Evolutionary conservation across 23 red algal species (phyloP).

Genomic region (Chondrus crispus): DNA sequence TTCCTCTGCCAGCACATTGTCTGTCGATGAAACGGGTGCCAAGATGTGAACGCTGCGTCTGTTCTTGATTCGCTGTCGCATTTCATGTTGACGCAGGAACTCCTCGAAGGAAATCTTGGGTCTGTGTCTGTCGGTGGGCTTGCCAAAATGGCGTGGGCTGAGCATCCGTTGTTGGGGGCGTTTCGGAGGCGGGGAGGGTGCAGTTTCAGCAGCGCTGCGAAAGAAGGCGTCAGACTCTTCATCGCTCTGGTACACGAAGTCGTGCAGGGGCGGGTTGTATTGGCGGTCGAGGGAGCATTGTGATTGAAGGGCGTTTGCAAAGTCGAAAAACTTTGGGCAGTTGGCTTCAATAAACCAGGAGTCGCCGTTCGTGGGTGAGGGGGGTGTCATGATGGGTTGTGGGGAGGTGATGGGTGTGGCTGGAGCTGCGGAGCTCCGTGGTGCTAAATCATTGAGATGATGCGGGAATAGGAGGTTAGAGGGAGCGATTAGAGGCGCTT

Average conservation of each 20-base stretch:
- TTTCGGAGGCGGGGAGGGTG: slow-evolving; percentile 17
- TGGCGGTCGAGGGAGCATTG: slow-evolving; percentile 16
- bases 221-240: slow-evolving; percentile 47
- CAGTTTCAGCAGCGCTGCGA: background rate
- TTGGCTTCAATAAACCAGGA: slow-evolving; percentile 25
- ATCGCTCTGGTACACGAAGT: slow-evolving; percentile 62
- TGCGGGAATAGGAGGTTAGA: too few species aligned
- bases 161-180: slow-evolving; percentile 2
- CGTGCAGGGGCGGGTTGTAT: slow-evolving; percentile 44
- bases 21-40: background rate
- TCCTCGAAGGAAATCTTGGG: slow-evolving; percentile 43
- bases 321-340: slow-evolving; percentile 51
- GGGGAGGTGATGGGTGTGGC: too few species aligned
- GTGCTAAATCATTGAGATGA: background rate
- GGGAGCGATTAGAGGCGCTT: too few species aligned
- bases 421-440: background rate
- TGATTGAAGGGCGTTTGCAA: slow-evolving; percentile 17
- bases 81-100: slow-evolving; percentile 5
- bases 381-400: background rate
- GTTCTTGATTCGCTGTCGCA: background rate
- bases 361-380: background rate
- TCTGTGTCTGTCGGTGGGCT: slow-evolving; percentile 23
- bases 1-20: background rate
- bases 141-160: slow-evolving; percentile 13
- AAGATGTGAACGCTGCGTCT: background rate